Evolutionary conservation across 768 basidiomycete genomes (phyloP).

Genomic region (Termitomyces sp.): DNA sequence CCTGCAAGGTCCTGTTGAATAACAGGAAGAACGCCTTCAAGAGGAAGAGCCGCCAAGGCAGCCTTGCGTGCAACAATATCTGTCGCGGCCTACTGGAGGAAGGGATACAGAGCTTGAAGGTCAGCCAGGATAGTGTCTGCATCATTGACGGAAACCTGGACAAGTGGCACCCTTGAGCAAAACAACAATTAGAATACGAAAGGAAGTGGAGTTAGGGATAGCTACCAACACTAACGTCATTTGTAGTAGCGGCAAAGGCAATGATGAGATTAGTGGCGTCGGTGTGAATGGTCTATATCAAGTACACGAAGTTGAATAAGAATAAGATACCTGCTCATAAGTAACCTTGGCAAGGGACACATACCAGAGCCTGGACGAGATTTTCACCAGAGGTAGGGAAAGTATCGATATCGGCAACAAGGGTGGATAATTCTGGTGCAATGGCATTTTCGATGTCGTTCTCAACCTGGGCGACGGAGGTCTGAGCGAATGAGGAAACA

Average conservation of each 20-base stretch:
- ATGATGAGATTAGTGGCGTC: conserved; percentile 20
- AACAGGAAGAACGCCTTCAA: conserved; percentile 27
- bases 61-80: conserved; percentile 24
- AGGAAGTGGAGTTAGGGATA: not conserved
- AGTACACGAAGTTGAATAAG: not conserved
- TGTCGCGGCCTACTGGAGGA: conserved; percentile 21
- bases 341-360: not conserved
- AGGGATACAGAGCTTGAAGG: conserved; percentile 25
- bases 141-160: conserved; percentile 24
- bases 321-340: not conserved
- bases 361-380: conserved; percentile 27
- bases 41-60: conserved; percentile 25
- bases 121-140: conserved; percentile 20
- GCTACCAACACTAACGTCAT: conserved; percentile 24
- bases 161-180: conserved; percentile 6
- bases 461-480: conserved; percentile 27
- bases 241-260: conserved; percentile 24
- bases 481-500: conserved; percentile 19
- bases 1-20: conserved; percentile 25
- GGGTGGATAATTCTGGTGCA: conserved; percentile 22
- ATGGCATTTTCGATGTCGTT: conserved; percentile 28
- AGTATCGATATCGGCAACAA: conserved; percentile 29
- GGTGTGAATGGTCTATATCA: conserved; percentile 28
- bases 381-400: conserved; percentile 26
- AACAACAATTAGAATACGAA: not conserved